Conservation (phyloP, 495 filamentous ascomycete genomes). For the Podospora pseudocomata region DNA sequence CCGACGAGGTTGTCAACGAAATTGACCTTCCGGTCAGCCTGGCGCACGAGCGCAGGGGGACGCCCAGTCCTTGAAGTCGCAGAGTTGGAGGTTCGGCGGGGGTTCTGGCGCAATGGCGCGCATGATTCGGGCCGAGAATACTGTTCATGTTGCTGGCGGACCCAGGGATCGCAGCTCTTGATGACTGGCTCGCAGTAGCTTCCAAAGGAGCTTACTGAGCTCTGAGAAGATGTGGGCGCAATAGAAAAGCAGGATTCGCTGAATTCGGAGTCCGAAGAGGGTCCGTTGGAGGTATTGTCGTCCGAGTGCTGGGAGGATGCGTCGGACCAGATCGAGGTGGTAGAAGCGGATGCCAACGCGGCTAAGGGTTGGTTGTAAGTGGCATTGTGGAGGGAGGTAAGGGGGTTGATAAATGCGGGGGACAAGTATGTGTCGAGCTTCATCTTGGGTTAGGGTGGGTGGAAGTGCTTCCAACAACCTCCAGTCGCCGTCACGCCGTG, state of each 20-base stretch:
- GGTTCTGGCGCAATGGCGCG: slow-evolving; percentile 72
- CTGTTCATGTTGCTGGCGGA: slow-evolving; percentile 23
- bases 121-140: slow-evolving; percentile 49
- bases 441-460: slow-evolving; percentile 48
- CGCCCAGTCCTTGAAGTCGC: slow-evolving; percentile 55
- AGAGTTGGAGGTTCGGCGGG: slow-evolving; percentile 65
- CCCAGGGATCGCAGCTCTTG: slow-evolving; percentile 32
- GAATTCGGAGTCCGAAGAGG: slow-evolving; percentile 40
- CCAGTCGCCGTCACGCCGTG: slow-evolving; percentile 54
- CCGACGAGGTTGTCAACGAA: slow-evolving; percentile 98
- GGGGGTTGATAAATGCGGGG: slow-evolving; percentile 41
- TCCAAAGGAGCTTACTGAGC: slow-evolving; percentile 30
- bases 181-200: slow-evolving; percentile 28
- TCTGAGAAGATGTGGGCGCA: slow-evolving; percentile 27
- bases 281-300: slow-evolving; percentile 36
- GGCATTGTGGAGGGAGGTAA: slow-evolving; percentile 42
- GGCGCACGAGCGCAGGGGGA: slow-evolving; percentile 79
- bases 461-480: slow-evolving; percentile 38
- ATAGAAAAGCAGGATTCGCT: slow-evolving; percentile 40
- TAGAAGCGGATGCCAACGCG: slow-evolving; percentile 69
- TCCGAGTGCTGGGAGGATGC: slow-evolving; percentile 55
- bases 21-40: slow-evolving; percentile 88
- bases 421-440: slow-evolving; percentile 45
- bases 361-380: slow-evolving; percentile 67
- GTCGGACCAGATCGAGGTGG: slow-evolving; percentile 76